Base-by-base conservation (phyloP, 768 basidiomycete genomes). In the Podaxis sp. region DNA sequence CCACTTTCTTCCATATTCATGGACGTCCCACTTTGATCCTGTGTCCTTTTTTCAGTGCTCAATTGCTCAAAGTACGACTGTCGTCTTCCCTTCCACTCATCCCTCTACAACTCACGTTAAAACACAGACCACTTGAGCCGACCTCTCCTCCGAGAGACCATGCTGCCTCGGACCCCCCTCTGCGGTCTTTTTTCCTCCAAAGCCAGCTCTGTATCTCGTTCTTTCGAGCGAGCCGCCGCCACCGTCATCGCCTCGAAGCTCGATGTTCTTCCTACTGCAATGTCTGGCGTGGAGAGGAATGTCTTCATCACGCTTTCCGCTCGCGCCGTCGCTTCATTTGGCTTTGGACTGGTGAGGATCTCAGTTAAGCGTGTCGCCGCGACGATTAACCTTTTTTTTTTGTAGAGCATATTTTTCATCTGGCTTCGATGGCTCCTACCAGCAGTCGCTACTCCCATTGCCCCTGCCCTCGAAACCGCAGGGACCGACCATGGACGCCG, bases 361-460 rank as follows among this genome's bases (percentile, higher is more conserved):
- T 52, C 40, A 50, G 25, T 54, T 44, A 25, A 52, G 9, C 28
- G 16, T 25, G 32, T 58, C 35, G 3, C 40, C 52, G 16, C 21
- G 10, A 52, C 21, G 13, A 40, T 36, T 62, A n/a, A 51, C 42
- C 9, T 9, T 55, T 42, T 40, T 4, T 55, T 46, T 62, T n/a
- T 64, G 51, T 51, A 80, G 79, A 80, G 79, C 66, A 65, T 80
- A 38, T 66, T 79, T 27, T 77, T 75, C 47, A 75, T 80, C 55
- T 79, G 77, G 72, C 56, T 79, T 36, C 69, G 71, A 16, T 80
- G 79, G 79, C 61, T 77, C 46, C 51, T 76, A 35, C 76, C 76
- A 47, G 57, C 67, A 14, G 38, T 64, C 62, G 21, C 32, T 32
- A 9, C 52, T 23, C 23, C 51, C 35, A 28, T 11, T 7, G 16